Percentiles rank a stretch among this genome's conserved stretches.
Conservation (phyloP, 495 filamentous ascomycete species). For the Penicillium daleae region DNA sequence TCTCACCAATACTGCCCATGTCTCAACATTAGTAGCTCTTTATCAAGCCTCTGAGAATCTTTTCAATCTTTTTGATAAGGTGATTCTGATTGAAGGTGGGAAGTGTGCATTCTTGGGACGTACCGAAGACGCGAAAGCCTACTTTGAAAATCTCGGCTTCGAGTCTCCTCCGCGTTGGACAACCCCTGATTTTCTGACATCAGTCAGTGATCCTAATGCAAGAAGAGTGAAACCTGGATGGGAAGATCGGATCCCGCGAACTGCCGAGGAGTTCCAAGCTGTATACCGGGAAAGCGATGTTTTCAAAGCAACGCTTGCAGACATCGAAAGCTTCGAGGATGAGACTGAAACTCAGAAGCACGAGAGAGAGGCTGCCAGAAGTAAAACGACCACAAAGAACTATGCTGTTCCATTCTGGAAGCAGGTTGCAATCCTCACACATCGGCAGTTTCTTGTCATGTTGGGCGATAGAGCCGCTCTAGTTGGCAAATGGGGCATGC, state of each 20-base stretch:
- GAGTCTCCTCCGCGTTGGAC: slow-evolving; percentile 64
- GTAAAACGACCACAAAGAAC: slow-evolving; percentile 58
- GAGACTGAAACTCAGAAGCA: slow-evolving; percentile 50
- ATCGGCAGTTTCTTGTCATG: slow-evolving; percentile 69
- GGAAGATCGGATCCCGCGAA: slow-evolving; percentile 63
- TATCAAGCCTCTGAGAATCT: slow-evolving; percentile 75
- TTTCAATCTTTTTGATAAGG: slow-evolving; percentile 73
- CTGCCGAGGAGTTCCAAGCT: slow-evolving; percentile 59
- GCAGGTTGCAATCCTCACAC: slow-evolving; percentile 69
- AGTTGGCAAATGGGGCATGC: slow-evolving; percentile 57
- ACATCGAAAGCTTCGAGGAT: slow-evolving; percentile 56
- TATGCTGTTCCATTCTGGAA: slow-evolving; percentile 67
- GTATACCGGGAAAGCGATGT: slow-evolving; percentile 55
- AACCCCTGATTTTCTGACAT: slow-evolving; percentile 70
- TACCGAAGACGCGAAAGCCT: slow-evolving; percentile 56
- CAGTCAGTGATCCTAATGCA: slow-evolving; percentile 66
- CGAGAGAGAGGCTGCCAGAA: slow-evolving; percentile 50
- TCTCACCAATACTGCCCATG: slow-evolving; percentile 63
- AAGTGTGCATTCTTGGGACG: slow-evolving; percentile 67
- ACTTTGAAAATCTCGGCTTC: slow-evolving; percentile 69
- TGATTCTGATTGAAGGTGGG: slow-evolving; percentile 69
- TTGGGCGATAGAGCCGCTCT: slow-evolving; percentile 60
- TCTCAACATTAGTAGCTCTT: slow-evolving; percentile 64
- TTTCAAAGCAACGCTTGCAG: slow-evolving; percentile 36
- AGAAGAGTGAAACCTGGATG: slow-evolving; percentile 60